Evolutionary conservation across 495 filamentous ascomycete genomes (phyloP), one percentile per base, ranked within the genome.

Genomic region (Melanomma pulvis-pyrius): DNA sequence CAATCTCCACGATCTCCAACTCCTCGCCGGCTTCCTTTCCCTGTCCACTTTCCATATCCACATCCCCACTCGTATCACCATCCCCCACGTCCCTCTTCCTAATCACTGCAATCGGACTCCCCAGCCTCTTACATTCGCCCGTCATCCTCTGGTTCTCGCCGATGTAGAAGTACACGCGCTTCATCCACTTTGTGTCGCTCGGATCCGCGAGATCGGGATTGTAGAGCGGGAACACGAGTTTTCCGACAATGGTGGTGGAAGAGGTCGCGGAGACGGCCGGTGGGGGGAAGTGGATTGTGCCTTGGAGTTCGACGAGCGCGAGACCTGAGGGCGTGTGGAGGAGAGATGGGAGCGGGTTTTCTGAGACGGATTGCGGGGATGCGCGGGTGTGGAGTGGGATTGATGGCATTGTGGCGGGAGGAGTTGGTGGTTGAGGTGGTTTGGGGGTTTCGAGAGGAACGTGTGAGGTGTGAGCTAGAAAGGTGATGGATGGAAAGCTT

Each of bases 271-370:
- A 46, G 32, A 61, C 13, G 7, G 56, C 2, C 12, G 67, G 29
- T 2, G 52, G 44, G 11, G 87, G 86, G 11, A 86, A 72, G 74
- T 96, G 91, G 79, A 97, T 87, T 12, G 87, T 91, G 44, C 91
- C 92, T 79, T 97, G 93, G 19, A 97, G 84, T 76, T 97, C 93
- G 62, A 97, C 82, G 47, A 97, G 78, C n/a, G 92, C 92, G 34
- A 88, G 80, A 53, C 88, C 88, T 4, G 82, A 77, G 26, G 93
- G 93, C 3, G 92, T 96, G 67, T 91, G 90, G n/a, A 97, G 86
- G 65, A 96, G 80, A 2, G 82, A 76, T 8, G 93, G 93, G n/a
- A 97, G 85, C 1, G 91, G 84, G 75, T 87, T 90, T 75, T 63
- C 36, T 63, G n/a, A 29, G 67, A 68, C 11, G 61, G 51, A 21